Evolutionary conservation across 2,329 filamentous ascomycete genomes (phyloP).

Genomic region (Intubia oerlemansii): DNA sequence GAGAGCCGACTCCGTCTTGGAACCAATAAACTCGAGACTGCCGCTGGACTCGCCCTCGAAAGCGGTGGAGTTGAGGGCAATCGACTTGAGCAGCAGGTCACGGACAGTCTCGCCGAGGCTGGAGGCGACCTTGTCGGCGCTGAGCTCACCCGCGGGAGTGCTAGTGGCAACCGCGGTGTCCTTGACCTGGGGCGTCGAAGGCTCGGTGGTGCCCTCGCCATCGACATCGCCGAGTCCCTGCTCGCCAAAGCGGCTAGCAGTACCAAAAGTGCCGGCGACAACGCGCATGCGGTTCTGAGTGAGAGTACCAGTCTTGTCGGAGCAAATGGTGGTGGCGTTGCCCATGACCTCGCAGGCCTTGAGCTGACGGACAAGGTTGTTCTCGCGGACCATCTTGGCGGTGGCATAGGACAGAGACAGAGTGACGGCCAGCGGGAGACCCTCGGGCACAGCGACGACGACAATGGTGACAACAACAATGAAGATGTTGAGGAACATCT

Average conservation of each 20-base stretch:
- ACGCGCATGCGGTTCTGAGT: conserved; percentile 51
- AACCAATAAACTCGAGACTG: conserved; percentile 45
- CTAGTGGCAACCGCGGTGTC: neutral
- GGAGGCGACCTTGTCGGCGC: conserved; percentile 23
- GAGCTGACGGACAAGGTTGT: conserved; percentile 55
- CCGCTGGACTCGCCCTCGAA: conserved; percentile 57
- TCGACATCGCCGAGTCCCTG: conserved; percentile 6
- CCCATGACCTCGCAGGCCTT: conserved; percentile 69
- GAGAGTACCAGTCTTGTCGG: conserved; percentile 45
- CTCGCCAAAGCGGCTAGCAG: conserved; percentile 30
- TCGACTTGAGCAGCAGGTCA: conserved; percentile 35
- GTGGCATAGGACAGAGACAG: conserved; percentile 58
- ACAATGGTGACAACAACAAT: conserved; percentile 65
- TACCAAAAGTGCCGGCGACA: conserved; percentile 37
- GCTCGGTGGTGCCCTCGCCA: conserved; percentile 6
- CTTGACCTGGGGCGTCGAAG: conserved; percentile 4
- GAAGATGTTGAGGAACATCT: conserved; percentile 54
- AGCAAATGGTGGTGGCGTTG: conserved; percentile 39
- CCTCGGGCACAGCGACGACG: conserved; percentile 61
- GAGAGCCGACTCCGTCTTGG: conserved; percentile 57
- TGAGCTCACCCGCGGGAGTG: conserved; percentile 12
- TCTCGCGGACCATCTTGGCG: conserved; percentile 55
- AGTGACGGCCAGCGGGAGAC: conserved; percentile 57
- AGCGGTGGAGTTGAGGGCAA: conserved; percentile 48
- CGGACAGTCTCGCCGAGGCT: conserved; percentile 24